Evolutionary conservation across 768 basidiomycete species (phyloP).

Genomic region (Hygrocybe punicea): DNA sequence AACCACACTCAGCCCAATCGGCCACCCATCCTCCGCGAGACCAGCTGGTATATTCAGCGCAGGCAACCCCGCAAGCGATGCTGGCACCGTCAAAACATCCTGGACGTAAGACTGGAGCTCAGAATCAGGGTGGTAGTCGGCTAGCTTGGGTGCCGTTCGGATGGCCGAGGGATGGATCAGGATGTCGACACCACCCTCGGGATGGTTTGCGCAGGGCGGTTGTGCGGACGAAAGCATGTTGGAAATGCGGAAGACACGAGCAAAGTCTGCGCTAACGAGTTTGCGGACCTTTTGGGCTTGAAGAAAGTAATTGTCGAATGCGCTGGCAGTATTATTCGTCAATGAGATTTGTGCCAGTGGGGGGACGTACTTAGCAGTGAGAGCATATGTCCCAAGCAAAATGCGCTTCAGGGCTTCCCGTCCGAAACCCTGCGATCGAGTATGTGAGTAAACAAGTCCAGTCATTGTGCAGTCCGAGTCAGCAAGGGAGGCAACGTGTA

Average conservation of each 20-base stretch:
- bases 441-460: constrained; percentile 57
- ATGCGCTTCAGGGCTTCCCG: constrained; percentile 83
- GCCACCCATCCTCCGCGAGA: constrained; percentile 57
- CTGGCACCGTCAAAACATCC: constrained; percentile 89
- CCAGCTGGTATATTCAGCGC: constrained; percentile 68
- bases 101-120: constrained; percentile 63
- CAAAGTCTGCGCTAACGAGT: constrained; percentile 69
- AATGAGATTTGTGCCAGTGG: not conserved
- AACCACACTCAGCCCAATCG: constrained; percentile 76
- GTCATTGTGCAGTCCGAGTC: constrained; percentile 47
- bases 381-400: constrained; percentile 83
- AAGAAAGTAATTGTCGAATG: constrained; percentile 96
- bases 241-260: constrained; percentile 58
- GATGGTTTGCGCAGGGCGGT: not conserved
- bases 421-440: constrained; percentile 74
- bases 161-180: constrained; percentile 87
- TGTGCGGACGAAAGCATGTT: constrained; percentile 42
- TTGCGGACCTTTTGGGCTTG: constrained; percentile 84
- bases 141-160: constrained; percentile 62
- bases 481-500: constrained; percentile 44
- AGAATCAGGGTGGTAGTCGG: not conserved
- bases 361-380: constrained; percentile 78
- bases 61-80: constrained; percentile 85
- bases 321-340: constrained; percentile 43
- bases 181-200: constrained; percentile 58